A percentile compares a stretch with the other conserved stretches of the same genome.
These are phyloP conservation scores for Dendrothele bispora DNA, from an alignment of 768 basidiomycete species.

Conservation along the genomic window DNA sequence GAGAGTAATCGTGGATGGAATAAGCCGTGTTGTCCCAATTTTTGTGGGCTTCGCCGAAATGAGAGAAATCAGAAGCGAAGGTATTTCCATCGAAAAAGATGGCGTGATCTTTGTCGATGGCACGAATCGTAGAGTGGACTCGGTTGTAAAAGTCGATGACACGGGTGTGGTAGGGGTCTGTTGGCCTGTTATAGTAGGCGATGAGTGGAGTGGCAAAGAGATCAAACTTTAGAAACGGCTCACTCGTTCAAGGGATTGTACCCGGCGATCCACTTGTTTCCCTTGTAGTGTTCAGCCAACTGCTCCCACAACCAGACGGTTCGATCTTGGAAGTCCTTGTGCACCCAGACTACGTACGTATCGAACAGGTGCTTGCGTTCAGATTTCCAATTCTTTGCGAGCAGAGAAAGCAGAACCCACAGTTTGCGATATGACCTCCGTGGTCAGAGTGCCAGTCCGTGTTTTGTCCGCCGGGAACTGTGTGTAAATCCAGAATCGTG, in stretches of 20 bases:
- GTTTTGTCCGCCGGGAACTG: conserved; percentile 74
- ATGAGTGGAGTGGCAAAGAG: background rate
- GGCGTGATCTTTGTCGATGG: conserved; percentile 66
- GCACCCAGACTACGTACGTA: conserved; percentile 77
- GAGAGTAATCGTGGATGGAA: conserved; percentile 76
- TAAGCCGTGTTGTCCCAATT: conserved; percentile 73
- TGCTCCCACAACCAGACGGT: conserved; percentile 75
- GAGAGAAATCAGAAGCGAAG: conserved; percentile 76
- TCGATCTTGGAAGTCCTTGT: conserved; percentile 85
- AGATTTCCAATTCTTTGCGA: too few relatives aligned
- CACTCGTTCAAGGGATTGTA: conserved; percentile 84
- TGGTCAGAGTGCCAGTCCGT: conserved; percentile 81
- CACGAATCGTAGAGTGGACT: conserved; percentile 69
- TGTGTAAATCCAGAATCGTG: conserved; percentile 81
- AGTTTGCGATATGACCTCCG: conserved; percentile 66
- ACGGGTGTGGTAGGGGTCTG: conserved; percentile 66
- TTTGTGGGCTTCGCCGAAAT: conserved; percentile 62
- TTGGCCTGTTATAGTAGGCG: conserved; percentile 29
- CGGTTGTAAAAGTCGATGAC: conserved; percentile 69
- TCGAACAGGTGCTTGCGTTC: too few relatives aligned
- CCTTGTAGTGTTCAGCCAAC: conserved; percentile 73
- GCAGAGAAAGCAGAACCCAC: conserved; percentile 22
- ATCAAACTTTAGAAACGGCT: conserved; percentile 18
- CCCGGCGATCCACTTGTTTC: conserved; percentile 81
- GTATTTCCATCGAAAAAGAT: conserved; percentile 87